Base-by-base conservation (phyloP, 2,329 filamentous ascomycete species). In the Fusarium fracticaudum region DNA sequence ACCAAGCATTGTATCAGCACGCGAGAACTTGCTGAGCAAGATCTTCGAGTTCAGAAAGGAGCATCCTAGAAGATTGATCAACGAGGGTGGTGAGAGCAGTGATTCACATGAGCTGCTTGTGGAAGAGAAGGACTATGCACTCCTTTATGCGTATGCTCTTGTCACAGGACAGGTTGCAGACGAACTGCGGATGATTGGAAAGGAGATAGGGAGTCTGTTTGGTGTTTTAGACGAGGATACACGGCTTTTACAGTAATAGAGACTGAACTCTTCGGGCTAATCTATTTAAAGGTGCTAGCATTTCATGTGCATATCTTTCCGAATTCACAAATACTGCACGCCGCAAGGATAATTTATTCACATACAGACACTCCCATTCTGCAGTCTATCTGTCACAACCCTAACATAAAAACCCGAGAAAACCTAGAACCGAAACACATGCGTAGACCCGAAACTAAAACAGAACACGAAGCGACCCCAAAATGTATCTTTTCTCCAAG, bases 101-200 rank as follows among this genome's bases (percentile, higher is more conserved):
- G 79, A 40, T 6, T 48, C 43, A 0, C 37, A 17, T 7, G 43
- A 48, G 2, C 1, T 80, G 11, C 72, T 83, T 6, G 87, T 91
- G 1, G 91, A 91, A 71, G 93, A 95, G 79, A 89, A 89, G 64
- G 96, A 99, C 79, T 98, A 96, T 81, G 95, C 96, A 67, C 84
- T 98, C 71, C 83, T 98, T 24, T 99, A 98, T 83, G 95, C 96
- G 8, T 99, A 98, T 84, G 94, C 90, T 3, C 84, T 93, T 44
- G 90, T 93, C 31, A 92, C 91, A 4, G 88, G 89, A 10, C 90
- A 92, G 80, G 87, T 93, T 18, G 90, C 89, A 1, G 89, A 90
- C 64, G 91, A 92, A 81, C 81, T 93, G 38, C 86, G 87, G 76
- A 85, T 86, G 48, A 87, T 92, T 17, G 87, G 89, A 67, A 85